Percentiles rank a stretch among this genome's conserved stretches.
Evolutionary conservation across 2,329 filamentous ascomycete genomes (phyloP).

Genomic region (Pyricularia grisea): DNA sequence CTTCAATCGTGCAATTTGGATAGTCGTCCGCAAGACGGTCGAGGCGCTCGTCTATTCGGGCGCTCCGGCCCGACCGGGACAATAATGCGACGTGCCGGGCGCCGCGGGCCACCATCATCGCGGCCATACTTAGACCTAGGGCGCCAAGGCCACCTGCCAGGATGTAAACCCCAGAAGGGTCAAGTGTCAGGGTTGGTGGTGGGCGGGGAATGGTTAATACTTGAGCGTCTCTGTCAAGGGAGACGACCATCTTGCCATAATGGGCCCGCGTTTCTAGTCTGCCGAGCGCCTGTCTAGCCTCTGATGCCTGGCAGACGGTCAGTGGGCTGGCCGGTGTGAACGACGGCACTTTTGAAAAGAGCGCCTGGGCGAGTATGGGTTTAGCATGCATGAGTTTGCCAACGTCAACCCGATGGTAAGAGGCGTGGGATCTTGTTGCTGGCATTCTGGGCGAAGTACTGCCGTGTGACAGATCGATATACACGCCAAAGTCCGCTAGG

Average conservation of each 20-base stretch:
- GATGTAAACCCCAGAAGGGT: conserved; percentile 31
- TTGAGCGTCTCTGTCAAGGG: background rate
- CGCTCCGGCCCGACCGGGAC: conserved; percentile 34
- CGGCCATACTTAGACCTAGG: conserved; percentile 42
- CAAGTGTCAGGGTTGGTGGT: background rate
- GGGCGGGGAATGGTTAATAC: background rate
- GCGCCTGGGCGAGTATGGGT: background rate
- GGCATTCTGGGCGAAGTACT: background rate
- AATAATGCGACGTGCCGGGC: conserved; percentile 42
- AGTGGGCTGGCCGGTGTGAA: conserved; percentile 13
- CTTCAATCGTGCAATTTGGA: conserved; percentile 14
- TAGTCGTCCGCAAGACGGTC: background rate
- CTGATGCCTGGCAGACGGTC: conserved; percentile 21
- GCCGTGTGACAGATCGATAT: background rate
- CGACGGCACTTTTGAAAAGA: background rate
- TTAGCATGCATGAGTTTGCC: background rate
- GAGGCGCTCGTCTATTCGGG: conserved; percentile 10
- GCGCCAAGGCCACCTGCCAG: conserved; percentile 50
- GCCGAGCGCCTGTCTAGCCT: conserved; percentile 29
- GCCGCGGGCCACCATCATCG: conserved; percentile 35
- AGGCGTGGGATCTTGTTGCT: background rate
- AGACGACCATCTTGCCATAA: background rate
- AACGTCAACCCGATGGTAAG: background rate
- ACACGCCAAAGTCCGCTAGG: conserved; percentile 16
- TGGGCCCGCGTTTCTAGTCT: conserved; percentile 23